These are phyloP conservation scores for Panicum miliaceum DNA, from an alignment of 176 grass and related monocot genomes.

Conservation along the genomic window DNA sequence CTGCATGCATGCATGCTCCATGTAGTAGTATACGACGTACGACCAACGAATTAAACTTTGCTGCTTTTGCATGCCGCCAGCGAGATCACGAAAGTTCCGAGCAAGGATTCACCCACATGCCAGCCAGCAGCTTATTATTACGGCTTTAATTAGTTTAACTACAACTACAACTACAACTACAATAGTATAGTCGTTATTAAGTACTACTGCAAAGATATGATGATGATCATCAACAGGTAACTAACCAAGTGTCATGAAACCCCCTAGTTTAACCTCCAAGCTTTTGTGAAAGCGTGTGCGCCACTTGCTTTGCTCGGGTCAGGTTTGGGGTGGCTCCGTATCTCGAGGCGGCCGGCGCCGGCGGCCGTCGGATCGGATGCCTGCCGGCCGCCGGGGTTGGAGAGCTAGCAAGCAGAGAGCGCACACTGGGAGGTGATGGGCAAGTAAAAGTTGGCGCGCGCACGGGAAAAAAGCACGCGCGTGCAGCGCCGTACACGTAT, in stretches of 20 bases:
- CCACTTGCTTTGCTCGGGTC: constrained; percentile 37
- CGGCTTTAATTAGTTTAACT: too few species aligned
- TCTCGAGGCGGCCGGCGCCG: constrained; percentile 38
- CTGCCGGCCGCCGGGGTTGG: neutral
- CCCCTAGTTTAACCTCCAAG: neutral
- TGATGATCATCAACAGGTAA: constrained; percentile 24
- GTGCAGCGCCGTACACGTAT: constrained; percentile 10
- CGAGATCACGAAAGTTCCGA: constrained; percentile 50
- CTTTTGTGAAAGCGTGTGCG: constrained; percentile 48
- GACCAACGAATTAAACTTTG: neutral
- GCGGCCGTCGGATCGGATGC: constrained; percentile 37
- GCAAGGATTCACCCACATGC: constrained; percentile 42
- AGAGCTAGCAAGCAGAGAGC: too few species aligned
- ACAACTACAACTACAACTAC: too few species aligned
- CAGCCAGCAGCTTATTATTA: neutral
- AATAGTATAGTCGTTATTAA: neutral
- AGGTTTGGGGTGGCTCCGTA: constrained; percentile 60
- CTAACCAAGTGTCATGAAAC: constrained; percentile 35
- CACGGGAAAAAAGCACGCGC: constrained; percentile 54
- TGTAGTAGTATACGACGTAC: neutral
- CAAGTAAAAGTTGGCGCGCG: constrained; percentile 37
- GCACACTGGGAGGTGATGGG: constrained; percentile 9
- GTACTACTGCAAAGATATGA: neutral
- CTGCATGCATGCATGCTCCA: neutral
- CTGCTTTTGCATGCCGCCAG: constrained; percentile 2